Evolutionary conservation across 805 yeast species (phyloP).

Genomic region (Candida michaelii): DNA sequence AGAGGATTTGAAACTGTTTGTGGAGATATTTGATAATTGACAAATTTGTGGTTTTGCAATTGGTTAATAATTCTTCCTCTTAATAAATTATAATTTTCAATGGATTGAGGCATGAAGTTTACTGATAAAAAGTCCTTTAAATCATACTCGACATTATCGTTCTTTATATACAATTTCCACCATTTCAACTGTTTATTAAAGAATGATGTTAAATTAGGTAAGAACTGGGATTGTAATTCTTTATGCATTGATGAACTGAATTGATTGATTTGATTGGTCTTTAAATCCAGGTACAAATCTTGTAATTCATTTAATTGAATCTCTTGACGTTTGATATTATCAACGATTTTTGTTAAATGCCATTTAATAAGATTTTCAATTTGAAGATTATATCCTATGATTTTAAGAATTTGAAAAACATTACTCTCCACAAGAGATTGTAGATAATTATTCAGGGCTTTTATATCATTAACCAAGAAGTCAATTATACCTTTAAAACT

Average conservation of each 20-base stretch:
- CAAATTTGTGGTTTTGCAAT: conserved; percentile 27
- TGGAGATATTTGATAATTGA: conserved; percentile 15
- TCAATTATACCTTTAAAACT: conserved; percentile 29
- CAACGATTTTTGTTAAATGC: conserved; percentile 21
- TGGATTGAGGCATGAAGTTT: conserved; percentile 38
- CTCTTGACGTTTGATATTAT: conserved; percentile 13
- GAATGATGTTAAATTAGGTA: conserved; percentile 30
- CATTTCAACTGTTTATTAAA: conserved; percentile 33
- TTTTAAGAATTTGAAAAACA: conserved; percentile 32
- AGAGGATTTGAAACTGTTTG: conserved; percentile 29
- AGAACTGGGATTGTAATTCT: conserved; percentile 35
- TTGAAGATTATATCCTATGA: conserved; percentile 27
- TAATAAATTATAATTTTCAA: conserved; percentile 36
- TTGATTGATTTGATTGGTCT: conserved; percentile 22
- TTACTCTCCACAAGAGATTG: conserved; percentile 34
- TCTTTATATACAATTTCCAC: conserved; percentile 43
- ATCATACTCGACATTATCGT: conserved; percentile 44
- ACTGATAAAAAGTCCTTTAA: conserved; percentile 37
- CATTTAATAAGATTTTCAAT: conserved; percentile 23
- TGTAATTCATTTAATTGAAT: conserved; percentile 18
- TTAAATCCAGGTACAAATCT: conserved; percentile 21
- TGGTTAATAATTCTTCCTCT: conserved; percentile 37
- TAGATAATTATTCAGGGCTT: conserved; percentile 31
- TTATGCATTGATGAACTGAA: conserved; percentile 33
- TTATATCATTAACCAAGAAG: conserved; percentile 29